phyloP scores from a whole-genome alignment of 75 land plant species.

The Sequoiadendron giganteum region DNA sequence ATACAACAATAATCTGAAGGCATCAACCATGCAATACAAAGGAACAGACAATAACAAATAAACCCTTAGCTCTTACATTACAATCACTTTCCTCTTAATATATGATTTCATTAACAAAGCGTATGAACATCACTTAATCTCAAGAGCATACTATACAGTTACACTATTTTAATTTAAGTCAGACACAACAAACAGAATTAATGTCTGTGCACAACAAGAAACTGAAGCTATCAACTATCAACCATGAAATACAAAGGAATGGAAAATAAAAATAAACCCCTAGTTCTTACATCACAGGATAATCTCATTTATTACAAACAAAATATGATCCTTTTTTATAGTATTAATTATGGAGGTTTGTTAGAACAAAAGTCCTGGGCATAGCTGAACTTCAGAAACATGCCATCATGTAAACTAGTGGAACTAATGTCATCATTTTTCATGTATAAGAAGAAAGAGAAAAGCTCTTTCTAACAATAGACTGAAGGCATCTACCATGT shows the following conservation, averaged over 20 bases:
- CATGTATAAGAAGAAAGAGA: background rate
- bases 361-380: background rate
- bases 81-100: background rate
- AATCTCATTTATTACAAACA: background rate
- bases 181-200: background rate
- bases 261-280: no score
- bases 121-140: background rate
- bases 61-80: background rate
- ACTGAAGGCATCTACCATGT: background rate
- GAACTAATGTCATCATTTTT: background rate
- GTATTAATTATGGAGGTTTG: background rate
- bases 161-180: background rate
- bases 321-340: background rate
- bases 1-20: background rate
- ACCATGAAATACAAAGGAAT: background rate
- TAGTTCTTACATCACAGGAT: background rate
- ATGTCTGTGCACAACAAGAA: background rate
- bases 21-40: background rate
- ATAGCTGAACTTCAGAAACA: background rate
- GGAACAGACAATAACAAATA: background rate
- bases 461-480: background rate
- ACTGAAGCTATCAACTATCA: background rate
- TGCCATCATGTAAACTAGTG: background rate
- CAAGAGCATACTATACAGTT: background rate
- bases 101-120: background rate